Conservation (phyloP, 108 stramenopile genomes). For the Licmophora abbreviata region DNA sequence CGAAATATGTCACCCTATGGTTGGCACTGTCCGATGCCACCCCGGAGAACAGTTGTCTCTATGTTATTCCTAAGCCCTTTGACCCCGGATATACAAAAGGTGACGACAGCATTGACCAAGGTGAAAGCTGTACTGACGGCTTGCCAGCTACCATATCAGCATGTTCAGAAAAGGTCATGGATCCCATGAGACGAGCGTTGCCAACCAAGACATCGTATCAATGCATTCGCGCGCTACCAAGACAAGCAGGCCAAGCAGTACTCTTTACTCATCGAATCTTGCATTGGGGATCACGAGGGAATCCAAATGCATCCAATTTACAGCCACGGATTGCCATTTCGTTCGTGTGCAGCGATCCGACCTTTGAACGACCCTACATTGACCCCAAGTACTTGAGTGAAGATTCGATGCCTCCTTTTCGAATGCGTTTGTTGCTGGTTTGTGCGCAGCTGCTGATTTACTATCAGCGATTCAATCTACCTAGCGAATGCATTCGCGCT, state of each 20-base stretch:
- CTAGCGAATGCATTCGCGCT: constrained; percentile 25
- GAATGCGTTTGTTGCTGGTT: constrained; percentile 54
- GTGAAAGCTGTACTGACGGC: constrained; percentile 4
- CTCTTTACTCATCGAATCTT: constrained; percentile 65
- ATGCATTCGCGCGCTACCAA: constrained; percentile 58
- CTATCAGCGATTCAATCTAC: constrained; percentile 58
- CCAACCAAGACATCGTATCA: constrained; percentile 60
- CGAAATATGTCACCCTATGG: constrained; percentile 73
- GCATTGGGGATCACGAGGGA: constrained; percentile 67
- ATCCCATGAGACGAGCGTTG: constrained; percentile 52
- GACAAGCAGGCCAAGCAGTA: constrained; percentile 45
- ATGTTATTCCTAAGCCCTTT: constrained; percentile 53
- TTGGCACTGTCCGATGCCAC: constrained; percentile 57
- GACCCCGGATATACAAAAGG: constrained; percentile 67
- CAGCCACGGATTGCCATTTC: constrained; percentile 61
- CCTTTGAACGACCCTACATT: constrained; percentile 51
- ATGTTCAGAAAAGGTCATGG: no score
- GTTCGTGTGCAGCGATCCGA: constrained; percentile 57
- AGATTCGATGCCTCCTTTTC: constrained; percentile 36
- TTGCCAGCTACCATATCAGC: background rate
- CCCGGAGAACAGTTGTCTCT: constrained; percentile 60
- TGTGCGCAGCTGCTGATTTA: constrained; percentile 73
- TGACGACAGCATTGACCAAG: constrained; percentile 22
- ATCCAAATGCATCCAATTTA: constrained; percentile 11
- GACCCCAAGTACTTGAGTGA: constrained; percentile 5